Conservation (phyloP, 139 green algal species). For the Edaphochlamys debaryana region DNA sequence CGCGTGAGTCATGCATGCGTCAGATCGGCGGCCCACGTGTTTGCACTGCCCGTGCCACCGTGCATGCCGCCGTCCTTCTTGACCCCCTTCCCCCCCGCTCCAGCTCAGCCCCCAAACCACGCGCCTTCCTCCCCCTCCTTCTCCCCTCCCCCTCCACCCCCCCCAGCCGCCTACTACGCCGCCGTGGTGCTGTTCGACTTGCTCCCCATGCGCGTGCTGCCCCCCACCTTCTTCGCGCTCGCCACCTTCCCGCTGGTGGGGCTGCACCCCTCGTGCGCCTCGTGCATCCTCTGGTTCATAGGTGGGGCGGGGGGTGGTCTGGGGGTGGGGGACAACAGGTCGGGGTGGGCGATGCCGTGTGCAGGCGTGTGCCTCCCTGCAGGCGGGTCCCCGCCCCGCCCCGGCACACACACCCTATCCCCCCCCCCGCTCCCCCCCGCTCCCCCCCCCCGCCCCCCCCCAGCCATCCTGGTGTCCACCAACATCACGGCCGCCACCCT, state of each 20-base stretch:
- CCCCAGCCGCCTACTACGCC: conserved; percentile 63
- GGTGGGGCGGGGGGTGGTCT: background rate
- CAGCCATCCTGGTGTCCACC: conserved; percentile 57
- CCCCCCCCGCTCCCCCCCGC: too few relatives aligned
- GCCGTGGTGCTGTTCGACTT: conserved; percentile 76
- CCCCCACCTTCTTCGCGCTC: conserved; percentile 77
- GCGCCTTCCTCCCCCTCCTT: background rate
- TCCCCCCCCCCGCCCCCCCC: too few relatives aligned
- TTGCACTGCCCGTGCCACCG: too few relatives aligned
- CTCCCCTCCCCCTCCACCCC: background rate
- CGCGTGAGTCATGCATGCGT: too few relatives aligned
- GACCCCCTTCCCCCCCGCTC: background rate
- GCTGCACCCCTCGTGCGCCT: conserved; percentile 65
- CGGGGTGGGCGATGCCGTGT: background rate
- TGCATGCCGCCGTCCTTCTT: background rate
- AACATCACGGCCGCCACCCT: conserved; percentile 68
- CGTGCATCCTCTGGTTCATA: conserved; percentile 71
- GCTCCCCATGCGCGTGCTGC: conserved; percentile 72
- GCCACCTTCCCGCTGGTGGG: conserved; percentile 73
- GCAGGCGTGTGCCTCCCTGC: too few relatives aligned
- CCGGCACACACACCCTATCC: too few relatives aligned
- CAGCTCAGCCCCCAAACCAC: background rate
- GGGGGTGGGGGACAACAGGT: background rate
- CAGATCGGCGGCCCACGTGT: too few relatives aligned
- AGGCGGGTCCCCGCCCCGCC: too few relatives aligned